Evolutionary conservation across 345 rosid genomes (phyloP).

Genomic region (Euclidium syriacum): DNA sequence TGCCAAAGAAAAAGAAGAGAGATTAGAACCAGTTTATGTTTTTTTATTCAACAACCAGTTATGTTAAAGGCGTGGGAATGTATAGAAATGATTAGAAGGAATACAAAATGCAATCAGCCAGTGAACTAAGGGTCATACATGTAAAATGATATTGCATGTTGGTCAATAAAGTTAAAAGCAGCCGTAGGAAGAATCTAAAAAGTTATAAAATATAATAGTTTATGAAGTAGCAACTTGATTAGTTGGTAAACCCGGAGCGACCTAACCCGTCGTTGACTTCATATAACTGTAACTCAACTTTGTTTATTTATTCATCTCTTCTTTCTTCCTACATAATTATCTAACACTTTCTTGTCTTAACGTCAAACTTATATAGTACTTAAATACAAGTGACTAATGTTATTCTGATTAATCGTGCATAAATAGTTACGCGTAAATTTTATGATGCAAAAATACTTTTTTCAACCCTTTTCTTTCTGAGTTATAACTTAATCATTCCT

Average conservation of each 20-base stretch:
- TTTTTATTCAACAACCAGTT: not conserved
- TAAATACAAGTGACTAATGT: not conserved
- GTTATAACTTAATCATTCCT: not conserved
- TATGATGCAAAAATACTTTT: not conserved
- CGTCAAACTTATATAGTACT: not conserved
- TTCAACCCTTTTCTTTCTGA: not conserved
- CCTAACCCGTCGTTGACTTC: conserved; percentile 17
- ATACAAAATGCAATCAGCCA: not conserved
- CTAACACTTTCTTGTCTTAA: conserved; percentile 14
- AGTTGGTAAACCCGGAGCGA: conserved; percentile 9
- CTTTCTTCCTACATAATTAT: not conserved
- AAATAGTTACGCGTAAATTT: not conserved
- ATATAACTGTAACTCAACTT: not conserved
- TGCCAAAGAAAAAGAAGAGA: too few species aligned
- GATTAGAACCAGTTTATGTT: not conserved
- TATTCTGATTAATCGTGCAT: not conserved
- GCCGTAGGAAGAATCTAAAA: not conserved
- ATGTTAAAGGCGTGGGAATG: not conserved
- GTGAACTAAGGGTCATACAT: not conserved
- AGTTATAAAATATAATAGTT: not conserved
- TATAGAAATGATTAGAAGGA: not conserved
- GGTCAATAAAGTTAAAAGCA: not conserved
- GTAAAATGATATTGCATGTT: not conserved
- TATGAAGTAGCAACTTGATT: conserved; percentile 14
- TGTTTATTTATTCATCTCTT: not conserved